These are phyloP conservation scores for Mortierella antarctica DNA, from an alignment of 192 early-diverging fungal species.

Conservation along the genomic window DNA sequence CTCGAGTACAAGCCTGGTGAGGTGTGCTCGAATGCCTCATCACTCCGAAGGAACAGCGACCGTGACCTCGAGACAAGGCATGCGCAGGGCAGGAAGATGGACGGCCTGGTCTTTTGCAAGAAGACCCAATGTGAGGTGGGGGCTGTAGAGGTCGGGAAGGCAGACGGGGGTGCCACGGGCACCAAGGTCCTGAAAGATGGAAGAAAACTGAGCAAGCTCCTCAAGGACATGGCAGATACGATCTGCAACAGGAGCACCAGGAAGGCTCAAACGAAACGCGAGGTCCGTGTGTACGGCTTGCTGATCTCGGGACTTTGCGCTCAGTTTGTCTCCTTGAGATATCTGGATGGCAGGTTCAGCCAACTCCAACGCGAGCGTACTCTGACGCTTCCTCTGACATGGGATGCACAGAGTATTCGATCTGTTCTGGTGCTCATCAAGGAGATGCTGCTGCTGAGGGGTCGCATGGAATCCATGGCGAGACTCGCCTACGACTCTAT, in stretches of 20 bases:
- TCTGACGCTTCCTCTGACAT: not conserved
- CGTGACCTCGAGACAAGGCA: conserved; percentile 2
- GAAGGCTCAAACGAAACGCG: not conserved
- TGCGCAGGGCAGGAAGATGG: not conserved
- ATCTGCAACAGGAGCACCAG: not conserved
- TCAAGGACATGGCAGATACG: conserved; percentile 10
- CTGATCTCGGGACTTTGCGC: not conserved
- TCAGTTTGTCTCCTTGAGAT: not conserved
- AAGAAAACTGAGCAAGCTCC: conserved; percentile 4
- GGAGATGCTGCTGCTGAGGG: not conserved
- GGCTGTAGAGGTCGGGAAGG: not conserved
- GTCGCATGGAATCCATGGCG: not conserved
- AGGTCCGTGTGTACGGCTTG: not conserved
- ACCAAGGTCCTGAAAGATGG: conserved; percentile 11
- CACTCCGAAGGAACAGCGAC: not conserved
- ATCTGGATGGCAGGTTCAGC: not conserved
- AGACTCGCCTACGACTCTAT: not conserved
- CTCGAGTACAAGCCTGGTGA: conserved; percentile 5
- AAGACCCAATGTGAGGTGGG: not conserved
- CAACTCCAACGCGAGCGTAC: not conserved
- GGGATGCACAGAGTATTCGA: not conserved
- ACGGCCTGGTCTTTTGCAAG: not conserved
- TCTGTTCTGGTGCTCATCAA: not conserved
- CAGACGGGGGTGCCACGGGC: not conserved
- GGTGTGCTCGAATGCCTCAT: not conserved